Conservation (phyloP, 2,329 filamentous ascomycete genomes). For the Ceratocystis smalleyi region DNA sequence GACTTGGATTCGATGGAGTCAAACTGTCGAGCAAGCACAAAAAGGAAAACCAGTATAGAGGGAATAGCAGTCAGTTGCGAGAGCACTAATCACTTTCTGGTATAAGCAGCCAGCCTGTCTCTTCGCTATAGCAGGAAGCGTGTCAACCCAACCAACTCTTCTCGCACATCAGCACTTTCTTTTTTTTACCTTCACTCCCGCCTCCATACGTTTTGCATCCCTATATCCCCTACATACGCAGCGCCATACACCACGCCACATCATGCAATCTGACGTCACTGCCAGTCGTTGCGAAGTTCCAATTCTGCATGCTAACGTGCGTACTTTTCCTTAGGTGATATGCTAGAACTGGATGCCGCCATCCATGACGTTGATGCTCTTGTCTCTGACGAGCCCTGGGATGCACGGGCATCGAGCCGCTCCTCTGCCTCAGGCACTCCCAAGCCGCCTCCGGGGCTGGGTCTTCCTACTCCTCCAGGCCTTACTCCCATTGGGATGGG, state of each 20-base stretch:
- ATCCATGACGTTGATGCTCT: conserved; percentile 51
- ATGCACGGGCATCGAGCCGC: not conserved
- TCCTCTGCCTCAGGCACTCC: not conserved
- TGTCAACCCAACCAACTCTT: not conserved
- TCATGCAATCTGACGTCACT: conserved; percentile 3
- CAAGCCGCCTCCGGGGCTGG: conserved; percentile 11
- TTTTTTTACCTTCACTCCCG: not conserved
- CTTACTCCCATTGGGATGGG: not conserved
- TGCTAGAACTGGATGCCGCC: conserved; percentile 45
- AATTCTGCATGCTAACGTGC: conserved; percentile 28
- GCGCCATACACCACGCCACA: not conserved
- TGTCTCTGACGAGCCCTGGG: conserved; percentile 41
- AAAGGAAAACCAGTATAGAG: not conserved
- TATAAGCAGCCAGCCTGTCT: not conserved
- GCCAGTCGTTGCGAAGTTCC: conserved; percentile 16
- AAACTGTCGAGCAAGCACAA: not conserved
- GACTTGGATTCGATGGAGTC: not conserved
- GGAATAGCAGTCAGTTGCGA: not conserved
- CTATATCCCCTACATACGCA: not conserved
- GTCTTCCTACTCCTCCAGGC: conserved; percentile 23
- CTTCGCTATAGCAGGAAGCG: not conserved
- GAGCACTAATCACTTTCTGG: not conserved
- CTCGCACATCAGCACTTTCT: not conserved
- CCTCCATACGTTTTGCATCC: not conserved
- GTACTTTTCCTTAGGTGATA: conserved; percentile 35